Conservation (phyloP, 2,329 filamentous ascomycete species). For the Pseudogymnoascus sp. region DNA sequence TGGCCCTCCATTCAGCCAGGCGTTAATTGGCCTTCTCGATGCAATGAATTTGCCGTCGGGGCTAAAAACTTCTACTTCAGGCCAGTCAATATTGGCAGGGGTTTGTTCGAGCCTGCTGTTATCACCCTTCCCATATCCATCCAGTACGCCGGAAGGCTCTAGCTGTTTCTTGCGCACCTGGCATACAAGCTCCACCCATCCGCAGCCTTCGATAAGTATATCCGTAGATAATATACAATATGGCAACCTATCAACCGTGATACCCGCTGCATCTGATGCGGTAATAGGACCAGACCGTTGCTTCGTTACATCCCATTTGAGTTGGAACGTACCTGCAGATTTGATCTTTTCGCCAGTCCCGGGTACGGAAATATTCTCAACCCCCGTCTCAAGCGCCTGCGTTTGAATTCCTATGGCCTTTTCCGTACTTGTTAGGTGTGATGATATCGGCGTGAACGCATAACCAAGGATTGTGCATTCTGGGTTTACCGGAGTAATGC, state of each 20-base stretch:
- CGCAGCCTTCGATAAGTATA: constrained; percentile 82
- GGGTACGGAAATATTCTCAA: constrained; percentile 55
- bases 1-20: constrained; percentile 51
- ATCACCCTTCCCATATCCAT: constrained; percentile 9
- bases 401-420: constrained; percentile 71
- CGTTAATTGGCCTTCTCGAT: constrained; percentile 59
- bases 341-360: constrained; percentile 49
- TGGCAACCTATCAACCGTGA: constrained; percentile 61
- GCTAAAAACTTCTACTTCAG: constrained; percentile 73
- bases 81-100: constrained; percentile 40
- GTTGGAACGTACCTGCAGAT: constrained; percentile 64
- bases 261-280: constrained; percentile 49
- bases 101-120: constrained; percentile 12
- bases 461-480: constrained; percentile 67
- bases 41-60: constrained; percentile 77
- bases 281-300: constrained; percentile 67
- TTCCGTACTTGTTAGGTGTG: constrained; percentile 69
- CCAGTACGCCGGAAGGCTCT: constrained; percentile 22
- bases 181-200: constrained; percentile 82
- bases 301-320: constrained; percentile 78
- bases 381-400: constrained; percentile 49
- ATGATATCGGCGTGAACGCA: constrained; percentile 70
- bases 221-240: constrained; percentile 76
- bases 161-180: constrained; percentile 61
- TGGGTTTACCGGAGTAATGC: constrained; percentile 67